Base-by-base conservation (phyloP, 257 asterid species). In the Penstemon eatonii region DNA sequence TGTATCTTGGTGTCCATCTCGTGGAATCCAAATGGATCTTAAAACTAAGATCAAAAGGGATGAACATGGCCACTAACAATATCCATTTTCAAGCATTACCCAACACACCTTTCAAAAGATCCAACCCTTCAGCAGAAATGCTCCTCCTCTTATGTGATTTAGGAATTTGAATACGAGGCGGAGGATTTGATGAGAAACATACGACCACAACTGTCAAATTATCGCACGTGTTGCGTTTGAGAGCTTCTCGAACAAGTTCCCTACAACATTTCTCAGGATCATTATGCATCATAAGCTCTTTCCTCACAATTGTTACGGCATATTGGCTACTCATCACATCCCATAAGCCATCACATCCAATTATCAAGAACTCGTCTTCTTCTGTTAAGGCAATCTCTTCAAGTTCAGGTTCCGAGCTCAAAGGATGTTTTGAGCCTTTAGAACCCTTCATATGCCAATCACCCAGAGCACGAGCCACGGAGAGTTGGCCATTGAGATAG, bases 401-500 rank as follows among this genome's bases (percentile, higher is more conserved):
- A 42, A 91, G 66, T 78, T 91, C 96, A 0, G 96, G 98, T 38
- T 89, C 94, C 0, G 94, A 81, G 81, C 92, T 91, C 33, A 89
- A 72, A 5, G 95, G 90, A 66, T 73, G 69, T 38, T 71, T 84
- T 56, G 83, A 75, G 8, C 94, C 96, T 76, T 91, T 89, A 15
- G 87, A 71, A 25, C 98, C 96, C 80, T 91, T 91, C 88, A 91
- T 81, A 66, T 89, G 98, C 96, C 96, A 84, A 80, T 89, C 98
- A 0, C 96, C 96, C 1, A 89, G 85, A 4, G 96, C 96, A 1
- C 98, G 87, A 15, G 95, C 95, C 4, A 91, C 98, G 1, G 96
- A 89, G 43, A 89, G 87, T 49, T 91, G 98, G 19, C 98, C 98
- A 5, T 89, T 92, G 45, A 92, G 92, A 69, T 92, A 92, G 12